phyloP scores from a whole-genome alignment of 2,329 filamentous ascomycete genomes.

The Trichoderma endophyticum region DNA sequence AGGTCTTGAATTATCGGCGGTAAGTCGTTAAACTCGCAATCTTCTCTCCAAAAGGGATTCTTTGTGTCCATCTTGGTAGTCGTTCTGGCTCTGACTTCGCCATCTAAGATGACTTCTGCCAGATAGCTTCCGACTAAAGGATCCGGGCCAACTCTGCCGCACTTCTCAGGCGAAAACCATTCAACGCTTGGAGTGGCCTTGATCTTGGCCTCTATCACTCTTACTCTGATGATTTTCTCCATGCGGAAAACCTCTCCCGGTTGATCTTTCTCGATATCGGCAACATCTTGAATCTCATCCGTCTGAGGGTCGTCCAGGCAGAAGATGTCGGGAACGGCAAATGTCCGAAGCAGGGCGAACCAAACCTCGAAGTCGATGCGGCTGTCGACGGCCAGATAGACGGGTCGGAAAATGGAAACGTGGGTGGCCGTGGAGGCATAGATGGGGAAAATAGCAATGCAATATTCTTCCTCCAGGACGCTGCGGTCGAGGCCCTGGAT shows the following conservation, averaged over 20 bases:
- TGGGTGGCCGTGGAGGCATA: constrained; percentile 74
- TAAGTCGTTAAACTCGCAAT: constrained; percentile 72
- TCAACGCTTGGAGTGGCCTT: constrained; percentile 36
- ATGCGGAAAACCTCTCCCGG: constrained; percentile 56
- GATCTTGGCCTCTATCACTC: constrained; percentile 62
- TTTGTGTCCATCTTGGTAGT: constrained; percentile 67
- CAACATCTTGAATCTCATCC: constrained; percentile 42
- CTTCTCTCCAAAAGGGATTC: constrained; percentile 79
- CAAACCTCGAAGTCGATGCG: constrained; percentile 94
- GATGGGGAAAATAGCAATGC: constrained; percentile 91
- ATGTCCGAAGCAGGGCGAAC: constrained; percentile 88
- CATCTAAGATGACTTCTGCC: constrained; percentile 75
- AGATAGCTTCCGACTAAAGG: constrained; percentile 65
- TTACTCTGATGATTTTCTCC: constrained; percentile 57
- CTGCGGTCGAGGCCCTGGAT: constrained; percentile 88
- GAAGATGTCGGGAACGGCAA: constrained; percentile 89
- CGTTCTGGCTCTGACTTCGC: constrained; percentile 73
- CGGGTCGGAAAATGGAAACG: constrained; percentile 75
- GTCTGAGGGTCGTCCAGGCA: constrained; percentile 51
- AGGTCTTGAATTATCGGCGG: constrained; percentile 66
- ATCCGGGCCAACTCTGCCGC: constrained; percentile 36
- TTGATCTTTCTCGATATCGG: constrained; percentile 38
- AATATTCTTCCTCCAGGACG: constrained; percentile 88
- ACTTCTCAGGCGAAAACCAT: constrained; percentile 23
- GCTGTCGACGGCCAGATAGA: constrained; percentile 84